Evolutionary conservation across 768 basidiomycete genomes (phyloP).

Genomic region (Termitomyces sp.): DNA sequence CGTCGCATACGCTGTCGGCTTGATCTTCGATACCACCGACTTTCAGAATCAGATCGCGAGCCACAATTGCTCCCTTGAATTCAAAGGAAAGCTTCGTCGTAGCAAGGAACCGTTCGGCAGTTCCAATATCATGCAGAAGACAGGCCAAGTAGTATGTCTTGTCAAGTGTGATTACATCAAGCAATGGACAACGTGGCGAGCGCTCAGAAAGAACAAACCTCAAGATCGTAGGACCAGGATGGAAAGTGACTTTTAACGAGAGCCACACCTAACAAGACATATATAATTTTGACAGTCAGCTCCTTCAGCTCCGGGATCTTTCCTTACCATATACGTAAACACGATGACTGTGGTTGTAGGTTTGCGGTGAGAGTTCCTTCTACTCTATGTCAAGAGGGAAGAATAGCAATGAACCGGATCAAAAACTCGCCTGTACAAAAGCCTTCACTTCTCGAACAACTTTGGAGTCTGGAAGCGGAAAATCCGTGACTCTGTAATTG

Average conservation of each 20-base stretch:
- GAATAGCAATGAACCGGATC: not conserved
- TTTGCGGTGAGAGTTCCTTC: slow-evolving; percentile 43
- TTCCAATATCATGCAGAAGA: slow-evolving; percentile 53
- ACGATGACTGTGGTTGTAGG: slow-evolving; percentile 49
- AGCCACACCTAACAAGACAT: slow-evolving; percentile 37
- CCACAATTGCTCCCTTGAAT: slow-evolving; percentile 54
- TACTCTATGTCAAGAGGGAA: slow-evolving; percentile 14
- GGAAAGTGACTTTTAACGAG: slow-evolving; percentile 47
- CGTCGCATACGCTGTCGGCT: slow-evolving; percentile 52
- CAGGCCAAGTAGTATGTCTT: slow-evolving; percentile 52
- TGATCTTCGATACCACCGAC: slow-evolving; percentile 45
- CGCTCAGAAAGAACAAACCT: slow-evolving; percentile 17
- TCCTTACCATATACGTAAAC: slow-evolving; percentile 49
- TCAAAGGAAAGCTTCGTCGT: slow-evolving; percentile 58
- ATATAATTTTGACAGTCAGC: not conserved
- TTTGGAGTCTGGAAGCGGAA: slow-evolving; percentile 41
- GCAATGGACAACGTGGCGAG: not conserved
- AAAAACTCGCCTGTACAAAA: slow-evolving; percentile 34
- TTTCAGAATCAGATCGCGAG: slow-evolving; percentile 45
- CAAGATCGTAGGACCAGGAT: slow-evolving; percentile 40
- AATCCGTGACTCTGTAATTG: slow-evolving; percentile 34
- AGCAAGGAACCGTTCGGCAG: slow-evolving; percentile 44
- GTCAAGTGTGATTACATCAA: not conserved
- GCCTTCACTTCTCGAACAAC: slow-evolving; percentile 37
- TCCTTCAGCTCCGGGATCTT: not conserved